Conservation (phyloP, 306 rosid genomes). For the Gynostemma pentaphyllum region DNA sequence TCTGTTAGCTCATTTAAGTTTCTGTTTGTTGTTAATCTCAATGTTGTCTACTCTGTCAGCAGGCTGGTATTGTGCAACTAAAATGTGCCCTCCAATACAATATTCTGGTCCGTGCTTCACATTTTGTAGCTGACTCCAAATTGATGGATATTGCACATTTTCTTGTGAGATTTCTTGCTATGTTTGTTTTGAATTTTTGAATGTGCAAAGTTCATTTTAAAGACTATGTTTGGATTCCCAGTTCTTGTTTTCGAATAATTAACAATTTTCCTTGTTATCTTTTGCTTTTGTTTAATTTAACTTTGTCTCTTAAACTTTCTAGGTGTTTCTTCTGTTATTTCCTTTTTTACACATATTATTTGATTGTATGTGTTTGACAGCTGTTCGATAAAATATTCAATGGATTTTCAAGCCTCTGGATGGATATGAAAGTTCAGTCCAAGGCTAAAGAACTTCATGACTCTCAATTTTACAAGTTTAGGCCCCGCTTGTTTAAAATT, state of each 20-base stretch:
- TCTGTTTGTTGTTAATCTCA: background rate
- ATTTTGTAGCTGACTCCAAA: slow-evolving; percentile 36
- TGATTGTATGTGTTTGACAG: slow-evolving; percentile 23
- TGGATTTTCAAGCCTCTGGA: slow-evolving; percentile 58
- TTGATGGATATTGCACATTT: slow-evolving; percentile 51
- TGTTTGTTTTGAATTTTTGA: background rate
- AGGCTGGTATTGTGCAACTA: slow-evolving; percentile 44
- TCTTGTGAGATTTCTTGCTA: slow-evolving; percentile 20
- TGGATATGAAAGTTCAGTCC: slow-evolving; percentile 33
- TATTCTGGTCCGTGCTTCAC: slow-evolving; percentile 55
- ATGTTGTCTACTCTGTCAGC: slow-evolving; percentile 7
- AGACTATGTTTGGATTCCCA: background rate
- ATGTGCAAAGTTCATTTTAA: too few relatives aligned
- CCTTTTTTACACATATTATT: too few relatives aligned
- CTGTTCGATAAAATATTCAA: slow-evolving; percentile 52
- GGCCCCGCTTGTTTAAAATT: slow-evolving; percentile 54
- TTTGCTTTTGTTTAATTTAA: too few relatives aligned
- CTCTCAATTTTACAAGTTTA: slow-evolving; percentile 62
- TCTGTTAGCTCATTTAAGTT: too few relatives aligned
- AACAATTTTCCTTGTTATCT: too few relatives aligned
- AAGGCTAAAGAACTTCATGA: slow-evolving; percentile 43
- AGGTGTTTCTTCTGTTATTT: too few relatives aligned
- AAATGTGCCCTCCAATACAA: slow-evolving; percentile 39
- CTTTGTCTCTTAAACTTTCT: too few relatives aligned
- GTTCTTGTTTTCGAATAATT: too few relatives aligned